Evolutionary conservation across 371 early-diverging fungal genomes (phyloP).

Genomic region (Mycotypha africana): DNA sequence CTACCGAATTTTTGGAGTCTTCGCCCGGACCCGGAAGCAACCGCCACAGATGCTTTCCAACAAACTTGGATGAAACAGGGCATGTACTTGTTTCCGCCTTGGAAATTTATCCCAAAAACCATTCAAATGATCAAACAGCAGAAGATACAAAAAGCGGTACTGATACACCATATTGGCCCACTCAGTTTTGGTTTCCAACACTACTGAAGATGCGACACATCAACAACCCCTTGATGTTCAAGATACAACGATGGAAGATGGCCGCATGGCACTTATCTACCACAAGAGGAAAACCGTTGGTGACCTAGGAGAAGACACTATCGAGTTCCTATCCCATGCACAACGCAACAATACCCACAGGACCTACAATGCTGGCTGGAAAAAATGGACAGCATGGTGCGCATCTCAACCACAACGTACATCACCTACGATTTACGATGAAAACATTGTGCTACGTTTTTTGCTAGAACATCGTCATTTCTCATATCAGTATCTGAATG

Average conservation of each 20-base stretch:
- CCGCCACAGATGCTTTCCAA: constrained; percentile 2
- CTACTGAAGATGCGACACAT: constrained; percentile 5
- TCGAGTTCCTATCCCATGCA: background rate
- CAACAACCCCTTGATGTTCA: background rate
- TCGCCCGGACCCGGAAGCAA: background rate
- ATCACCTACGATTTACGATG: background rate
- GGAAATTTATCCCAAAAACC: constrained; percentile 11
- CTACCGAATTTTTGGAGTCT: constrained; percentile 8
- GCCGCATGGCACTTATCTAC: background rate
- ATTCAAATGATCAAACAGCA: background rate
- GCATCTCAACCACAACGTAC: background rate
- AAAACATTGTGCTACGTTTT: background rate
- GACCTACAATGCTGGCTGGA: constrained; percentile 4
- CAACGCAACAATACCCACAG: background rate
- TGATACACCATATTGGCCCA: constrained; percentile 10
- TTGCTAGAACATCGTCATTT: no score
- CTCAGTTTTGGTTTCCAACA: constrained; percentile 15
- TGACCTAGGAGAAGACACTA: background rate
- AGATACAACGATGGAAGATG: background rate
- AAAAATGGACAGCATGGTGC: constrained; percentile 1
- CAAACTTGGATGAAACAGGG: constrained; percentile 7
- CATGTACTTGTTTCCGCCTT: constrained; percentile 5
- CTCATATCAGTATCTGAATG: background rate
- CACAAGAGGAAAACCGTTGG: background rate
- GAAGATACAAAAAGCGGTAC: background rate